phyloP scores from a whole-genome alignment of 1,139 yeast genomes.

The Protomyces arabidopsidicola region DNA sequence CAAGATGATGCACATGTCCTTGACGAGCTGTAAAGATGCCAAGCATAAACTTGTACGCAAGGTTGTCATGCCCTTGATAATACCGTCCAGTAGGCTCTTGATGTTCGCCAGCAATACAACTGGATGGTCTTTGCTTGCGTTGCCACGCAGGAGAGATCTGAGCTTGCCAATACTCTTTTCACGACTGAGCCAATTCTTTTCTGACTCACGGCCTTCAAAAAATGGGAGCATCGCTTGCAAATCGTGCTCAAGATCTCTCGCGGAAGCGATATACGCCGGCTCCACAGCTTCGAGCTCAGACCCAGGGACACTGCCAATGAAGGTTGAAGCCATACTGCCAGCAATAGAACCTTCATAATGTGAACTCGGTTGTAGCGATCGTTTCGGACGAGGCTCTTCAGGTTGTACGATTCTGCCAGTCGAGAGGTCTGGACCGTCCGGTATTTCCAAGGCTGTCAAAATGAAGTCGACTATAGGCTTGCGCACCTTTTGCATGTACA shows the following conservation, averaged over 20 bases:
- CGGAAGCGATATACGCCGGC: conserved; percentile 35
- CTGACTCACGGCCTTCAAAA: conserved; percentile 81
- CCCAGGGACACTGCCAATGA: conserved; percentile 33
- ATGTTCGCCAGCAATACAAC: conserved; percentile 47
- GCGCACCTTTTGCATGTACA: conserved; percentile 45
- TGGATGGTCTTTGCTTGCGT: conserved; percentile 45
- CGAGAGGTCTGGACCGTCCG: conserved; percentile 20
- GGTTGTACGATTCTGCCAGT: not conserved
- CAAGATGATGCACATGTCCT: conserved; percentile 58
- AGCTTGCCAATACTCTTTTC: conserved; percentile 58
- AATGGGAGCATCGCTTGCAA: conserved; percentile 42
- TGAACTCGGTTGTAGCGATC: conserved; percentile 27
- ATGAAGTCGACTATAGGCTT: conserved; percentile 31
- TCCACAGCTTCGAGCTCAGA: conserved; percentile 39
- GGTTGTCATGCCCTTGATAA: conserved; percentile 62
- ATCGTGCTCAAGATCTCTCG: conserved; percentile 42
- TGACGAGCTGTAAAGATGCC: conserved; percentile 72
- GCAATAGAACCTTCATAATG: conserved; percentile 17
- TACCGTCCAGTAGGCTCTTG: conserved; percentile 53
- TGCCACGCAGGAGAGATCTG: conserved; percentile 60
- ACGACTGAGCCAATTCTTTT: conserved; percentile 74
- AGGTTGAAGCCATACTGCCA: conserved; percentile 25
- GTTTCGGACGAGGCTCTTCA: conserved; percentile 22
- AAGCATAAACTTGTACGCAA: conserved; percentile 77
- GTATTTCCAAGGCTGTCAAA: conserved; percentile 25